These are phyloP conservation scores for Coemansia sp. DNA, from an alignment of 192 early-diverging fungal species.

Conservation along the genomic window DNA sequence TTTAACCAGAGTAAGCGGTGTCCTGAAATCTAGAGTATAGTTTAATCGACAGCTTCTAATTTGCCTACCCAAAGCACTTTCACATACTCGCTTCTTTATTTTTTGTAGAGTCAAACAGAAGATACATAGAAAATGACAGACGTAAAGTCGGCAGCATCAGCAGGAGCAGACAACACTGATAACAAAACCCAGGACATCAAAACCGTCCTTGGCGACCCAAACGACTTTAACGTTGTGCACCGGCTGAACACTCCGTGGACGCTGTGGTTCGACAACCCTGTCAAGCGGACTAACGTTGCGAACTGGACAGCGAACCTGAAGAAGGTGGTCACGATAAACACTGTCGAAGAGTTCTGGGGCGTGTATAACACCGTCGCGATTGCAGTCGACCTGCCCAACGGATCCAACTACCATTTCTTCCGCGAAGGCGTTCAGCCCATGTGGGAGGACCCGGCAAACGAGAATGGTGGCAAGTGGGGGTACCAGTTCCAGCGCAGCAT, in stretches of 20 bases:
- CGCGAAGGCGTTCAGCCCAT: conserved; percentile 86
- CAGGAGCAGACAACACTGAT: conserved; percentile 1
- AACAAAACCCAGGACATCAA: conserved; percentile 20
- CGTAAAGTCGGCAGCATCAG: conserved; percentile 13
- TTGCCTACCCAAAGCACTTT: too few relatives aligned
- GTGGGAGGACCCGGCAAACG: conserved; percentile 95
- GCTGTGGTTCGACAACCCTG: conserved; percentile 91
- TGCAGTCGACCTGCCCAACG: conserved; percentile 67
- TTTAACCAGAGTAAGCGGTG: too few relatives aligned
- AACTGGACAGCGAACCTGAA: conserved; percentile 88
- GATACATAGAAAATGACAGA: conserved; percentile 31
- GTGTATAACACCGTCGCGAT: conserved; percentile 87
- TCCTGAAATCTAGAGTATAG: too few relatives aligned
- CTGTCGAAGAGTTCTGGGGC: conserved; percentile 98
- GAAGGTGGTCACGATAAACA: conserved; percentile 84
- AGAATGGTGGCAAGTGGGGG: conserved; percentile 89
- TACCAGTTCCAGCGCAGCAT: conserved; percentile 71
- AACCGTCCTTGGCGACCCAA: conserved; percentile 62
- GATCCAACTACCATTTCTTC: conserved; percentile 94
- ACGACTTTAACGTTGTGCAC: conserved; percentile 84
- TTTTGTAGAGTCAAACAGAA: neutral
- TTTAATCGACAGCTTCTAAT: too few relatives aligned
- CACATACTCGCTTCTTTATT: neutral
- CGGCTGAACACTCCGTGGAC: conserved; percentile 88
- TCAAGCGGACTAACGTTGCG: conserved; percentile 69